Base-by-base conservation (phyloP, 805 yeast genomes). In the Kazachstania viticola region DNA sequence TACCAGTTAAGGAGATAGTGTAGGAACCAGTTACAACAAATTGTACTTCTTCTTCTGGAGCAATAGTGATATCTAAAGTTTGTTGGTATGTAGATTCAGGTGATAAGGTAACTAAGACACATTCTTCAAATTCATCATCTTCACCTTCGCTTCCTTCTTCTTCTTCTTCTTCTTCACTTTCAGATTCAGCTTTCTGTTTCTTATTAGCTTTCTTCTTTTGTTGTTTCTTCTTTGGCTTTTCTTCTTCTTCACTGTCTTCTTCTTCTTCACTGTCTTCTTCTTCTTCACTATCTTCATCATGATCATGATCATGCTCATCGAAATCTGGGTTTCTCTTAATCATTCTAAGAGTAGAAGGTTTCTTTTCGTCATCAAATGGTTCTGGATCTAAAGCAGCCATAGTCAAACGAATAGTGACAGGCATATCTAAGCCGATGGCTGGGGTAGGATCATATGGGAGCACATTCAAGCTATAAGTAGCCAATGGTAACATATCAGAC, bases 21-120 rank as follows among this genome's bases (percentile, higher is more conserved):
- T 85, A 88, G 17, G 96, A 84, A 54, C 98, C 98, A 40, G 95
- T 80, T 36, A 82, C 96, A 53, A 84, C 94, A 54, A 91, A 91
- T 67, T 69, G 76, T 40, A 91, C 84, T 54, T 87, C 94, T 65
- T 91, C 98, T 51, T 77, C 88, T 51, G 97, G 94, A 34, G 79
- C 71, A 52, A 91, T 79, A 51, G 93, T 82, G 44, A 91, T 64
- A 54, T 91, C 96, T 35, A 91, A 58, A 35, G 93, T 67, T 69
- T 88, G 97, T 69, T 91, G 99, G 61, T 58, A 79, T 58, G 76
- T 83, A 33, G 69, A 54, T 52, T 76, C 69, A 60, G 98, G 97
- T 34, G 93, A 76, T 42, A 91, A 70, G 34, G 98, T 91, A 64
- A 94, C 80, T 40, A 91, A 64, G 38, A 85, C 79, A 50, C 66